A percentile compares a stretch with the other conserved stretches of the same genome.
phyloP scores from a whole-genome alignment of 176 grass and related monocot genomes.

The Paspalum vaginatum region DNA sequence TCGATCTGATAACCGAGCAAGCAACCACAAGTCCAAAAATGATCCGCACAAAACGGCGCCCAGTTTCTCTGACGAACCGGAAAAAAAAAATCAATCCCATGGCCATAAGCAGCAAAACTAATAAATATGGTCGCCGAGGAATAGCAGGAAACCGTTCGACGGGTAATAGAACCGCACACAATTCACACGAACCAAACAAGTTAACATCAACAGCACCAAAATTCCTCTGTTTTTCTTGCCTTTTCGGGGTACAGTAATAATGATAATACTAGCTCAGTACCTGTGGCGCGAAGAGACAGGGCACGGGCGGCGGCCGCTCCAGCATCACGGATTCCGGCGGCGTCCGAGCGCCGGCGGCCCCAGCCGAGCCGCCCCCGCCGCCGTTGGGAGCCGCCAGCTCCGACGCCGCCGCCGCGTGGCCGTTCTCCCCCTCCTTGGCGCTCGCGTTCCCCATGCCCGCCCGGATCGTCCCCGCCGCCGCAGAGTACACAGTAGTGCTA shows the following conservation, averaged over 20 bases:
- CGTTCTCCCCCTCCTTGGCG: constrained; percentile 64
- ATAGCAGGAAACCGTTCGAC: not conserved
- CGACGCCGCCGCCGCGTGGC: constrained; percentile 37
- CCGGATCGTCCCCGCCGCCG: constrained; percentile 13
- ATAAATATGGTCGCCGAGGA: constrained; percentile 4
- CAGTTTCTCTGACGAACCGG: not conserved
- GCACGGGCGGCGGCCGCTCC: constrained; percentile 49
- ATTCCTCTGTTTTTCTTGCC: not conserved
- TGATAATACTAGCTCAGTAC: constrained; percentile 25
- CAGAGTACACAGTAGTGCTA: not conserved
- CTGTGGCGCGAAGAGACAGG: constrained; percentile 67
- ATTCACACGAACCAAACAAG: not conserved
- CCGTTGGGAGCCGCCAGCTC: not conserved
- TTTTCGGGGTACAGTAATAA: not conserved
- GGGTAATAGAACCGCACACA: not conserved
- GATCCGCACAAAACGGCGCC: not conserved
- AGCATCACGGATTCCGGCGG: constrained; percentile 49
- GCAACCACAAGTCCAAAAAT: not conserved
- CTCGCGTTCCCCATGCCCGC: constrained; percentile 72
- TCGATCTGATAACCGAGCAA: not conserved
- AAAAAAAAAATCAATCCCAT: constrained; percentile 11
- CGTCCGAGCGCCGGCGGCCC: constrained; percentile 1
- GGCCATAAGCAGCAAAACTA: not conserved
- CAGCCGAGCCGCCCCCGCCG: constrained; percentile 20
- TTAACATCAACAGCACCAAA: not conserved